phyloP scores from a whole-genome alignment of 1,284 basidiomycete species.

The Leccinum fuscescens region DNA sequence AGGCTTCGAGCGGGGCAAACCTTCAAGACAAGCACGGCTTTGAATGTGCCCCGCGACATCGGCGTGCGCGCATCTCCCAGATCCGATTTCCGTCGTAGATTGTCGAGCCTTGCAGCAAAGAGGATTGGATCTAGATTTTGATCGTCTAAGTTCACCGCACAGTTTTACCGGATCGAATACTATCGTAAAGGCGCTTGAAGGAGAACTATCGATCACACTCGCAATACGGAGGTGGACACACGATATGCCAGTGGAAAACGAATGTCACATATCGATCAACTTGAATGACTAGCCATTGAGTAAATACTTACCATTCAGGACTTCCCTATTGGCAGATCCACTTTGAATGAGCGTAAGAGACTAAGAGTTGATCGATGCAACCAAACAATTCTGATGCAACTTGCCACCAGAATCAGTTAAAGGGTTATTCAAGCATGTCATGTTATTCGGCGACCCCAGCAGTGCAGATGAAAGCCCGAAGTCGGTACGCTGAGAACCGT shows the following conservation, averaged over 20 bases:
- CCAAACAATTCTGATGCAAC: neutral
- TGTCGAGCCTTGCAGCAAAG: neutral
- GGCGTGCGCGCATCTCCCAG: neutral
- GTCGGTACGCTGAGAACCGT: neutral
- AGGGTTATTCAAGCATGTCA: neutral
- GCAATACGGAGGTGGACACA: neutral
- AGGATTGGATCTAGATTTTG: neutral
- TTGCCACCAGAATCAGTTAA: neutral
- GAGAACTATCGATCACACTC: slow-evolving; percentile 1
- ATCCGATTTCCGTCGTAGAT: neutral
- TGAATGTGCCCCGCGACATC: neutral
- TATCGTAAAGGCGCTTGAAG: neutral
- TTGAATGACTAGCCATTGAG: neutral
- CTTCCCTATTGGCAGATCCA: neutral
- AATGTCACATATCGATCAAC: neutral
- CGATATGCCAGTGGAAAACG: neutral
- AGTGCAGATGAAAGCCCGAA: neutral
- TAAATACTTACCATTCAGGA: neutral
- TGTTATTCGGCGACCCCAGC: neutral
- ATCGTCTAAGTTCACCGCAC: neutral
- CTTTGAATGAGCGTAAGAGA: neutral
- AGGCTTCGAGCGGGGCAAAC: neutral
- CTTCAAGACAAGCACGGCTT: neutral
- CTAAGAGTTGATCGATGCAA: neutral
- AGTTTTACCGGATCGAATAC: neutral